Percentiles rank a stretch among this genome's conserved stretches.
Evolutionary conservation across 176 grass and related monocot genomes (phyloP).

Genomic region (Coix lacrymajobi): DNA sequence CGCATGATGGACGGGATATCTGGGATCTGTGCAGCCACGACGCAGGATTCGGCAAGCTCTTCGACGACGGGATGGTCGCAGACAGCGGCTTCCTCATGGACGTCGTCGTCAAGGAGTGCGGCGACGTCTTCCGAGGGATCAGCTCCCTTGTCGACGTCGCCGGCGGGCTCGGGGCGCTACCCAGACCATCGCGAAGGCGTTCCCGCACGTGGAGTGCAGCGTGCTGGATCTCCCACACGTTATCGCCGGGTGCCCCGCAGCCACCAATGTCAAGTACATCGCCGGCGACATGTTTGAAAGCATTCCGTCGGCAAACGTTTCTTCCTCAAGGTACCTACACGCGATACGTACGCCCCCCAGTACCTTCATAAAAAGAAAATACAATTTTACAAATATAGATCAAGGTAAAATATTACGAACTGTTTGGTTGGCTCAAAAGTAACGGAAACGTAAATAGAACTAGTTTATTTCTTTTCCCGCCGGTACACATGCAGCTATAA

Average conservation of each 20-base stretch:
- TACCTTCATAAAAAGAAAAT: too few species aligned
- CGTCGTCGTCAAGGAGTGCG: neutral
- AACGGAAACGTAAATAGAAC: too few species aligned
- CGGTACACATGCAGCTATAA: too few species aligned
- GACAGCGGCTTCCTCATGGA: neutral
- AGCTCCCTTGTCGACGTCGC: constrained; percentile 38
- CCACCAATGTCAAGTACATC: constrained; percentile 19
- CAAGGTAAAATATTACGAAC: too few species aligned
- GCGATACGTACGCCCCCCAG: too few species aligned
- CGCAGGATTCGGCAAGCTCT: neutral
- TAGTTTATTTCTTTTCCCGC: too few species aligned
- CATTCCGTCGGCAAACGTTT: constrained; percentile 35
- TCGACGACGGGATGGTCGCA: neutral
- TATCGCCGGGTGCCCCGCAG: neutral
- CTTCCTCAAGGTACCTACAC: constrained; percentile 28
- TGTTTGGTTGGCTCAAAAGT: too few species aligned
- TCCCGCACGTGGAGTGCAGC: constrained; percentile 31
- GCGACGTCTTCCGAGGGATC: neutral
- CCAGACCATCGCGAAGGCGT: constrained; percentile 23
- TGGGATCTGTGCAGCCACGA: neutral
- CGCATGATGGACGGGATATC: neutral
- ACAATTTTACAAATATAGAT: too few species aligned
- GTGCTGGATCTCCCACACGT: constrained; percentile 43
- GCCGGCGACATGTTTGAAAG: constrained; percentile 33
- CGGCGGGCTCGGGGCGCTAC: constrained; percentile 13